Percentiles rank a stretch among this genome's conserved stretches.
Conservation (phyloP, 2,329 filamentous ascomycete genomes). For the Trichoderma sp. region DNA sequence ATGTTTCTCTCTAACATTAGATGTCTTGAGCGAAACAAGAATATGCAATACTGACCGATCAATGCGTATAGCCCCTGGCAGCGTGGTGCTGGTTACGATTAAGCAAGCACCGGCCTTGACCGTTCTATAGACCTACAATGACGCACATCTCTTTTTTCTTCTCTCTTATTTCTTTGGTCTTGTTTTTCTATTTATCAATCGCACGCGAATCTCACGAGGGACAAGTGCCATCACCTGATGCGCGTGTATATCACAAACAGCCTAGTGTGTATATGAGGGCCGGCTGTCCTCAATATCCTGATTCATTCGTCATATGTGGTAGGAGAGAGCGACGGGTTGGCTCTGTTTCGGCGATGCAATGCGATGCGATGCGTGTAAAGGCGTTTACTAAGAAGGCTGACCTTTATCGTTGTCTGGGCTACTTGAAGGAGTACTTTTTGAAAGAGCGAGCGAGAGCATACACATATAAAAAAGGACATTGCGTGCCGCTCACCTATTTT, state of each 20-base stretch:
- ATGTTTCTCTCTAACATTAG: constrained; percentile 20
- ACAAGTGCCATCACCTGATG: background rate
- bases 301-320: background rate
- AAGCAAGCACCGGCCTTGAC: constrained; percentile 29
- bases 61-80: constrained; percentile 47
- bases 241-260: background rate
- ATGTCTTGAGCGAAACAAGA: constrained; percentile 29
- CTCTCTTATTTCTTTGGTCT: background rate
- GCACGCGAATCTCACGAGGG: constrained; percentile 7
- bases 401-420: constrained; percentile 23
- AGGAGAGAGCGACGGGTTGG: constrained; percentile 8
- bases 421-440: constrained; percentile 19
- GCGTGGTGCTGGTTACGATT: constrained; percentile 51
- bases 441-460: constrained; percentile 15
- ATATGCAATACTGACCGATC: background rate
- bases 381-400: constrained; percentile 25
- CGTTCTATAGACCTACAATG: constrained; percentile 12
- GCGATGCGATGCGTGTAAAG: constrained; percentile 22
- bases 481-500: constrained; percentile 2
- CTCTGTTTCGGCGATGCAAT: constrained; percentile 21
- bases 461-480: background rate
- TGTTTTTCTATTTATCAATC: background rate
- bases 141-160: constrained; percentile 1
- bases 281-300: background rate
- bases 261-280: constrained; percentile 11